Evolutionary conservation across 2,329 filamentous ascomycete genomes (phyloP).

Genomic region (Ophiocordyceps camponoti-leonardi): DNA sequence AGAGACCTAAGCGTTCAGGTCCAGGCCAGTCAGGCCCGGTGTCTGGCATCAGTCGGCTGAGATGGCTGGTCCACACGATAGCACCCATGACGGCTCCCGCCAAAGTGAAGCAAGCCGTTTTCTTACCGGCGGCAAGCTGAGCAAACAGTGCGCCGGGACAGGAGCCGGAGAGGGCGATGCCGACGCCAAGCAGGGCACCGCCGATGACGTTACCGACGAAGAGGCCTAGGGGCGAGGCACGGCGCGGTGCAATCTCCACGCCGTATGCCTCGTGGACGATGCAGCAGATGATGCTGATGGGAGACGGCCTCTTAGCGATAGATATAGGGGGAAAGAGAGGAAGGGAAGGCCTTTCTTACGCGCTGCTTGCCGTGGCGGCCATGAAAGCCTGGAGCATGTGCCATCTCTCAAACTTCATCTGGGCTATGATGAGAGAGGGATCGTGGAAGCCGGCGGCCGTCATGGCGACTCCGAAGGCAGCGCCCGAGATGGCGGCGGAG

Average conservation of each 20-base stretch:
- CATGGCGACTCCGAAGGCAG: slow-evolving; percentile 44
- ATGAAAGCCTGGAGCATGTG: slow-evolving; percentile 51
- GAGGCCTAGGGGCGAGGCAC: slow-evolving; percentile 32
- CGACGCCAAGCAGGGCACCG: slow-evolving; percentile 42
- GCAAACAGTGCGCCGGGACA: slow-evolving; percentile 49
- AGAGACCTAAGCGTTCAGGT: slow-evolving; percentile 22
- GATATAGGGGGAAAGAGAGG: background rate
- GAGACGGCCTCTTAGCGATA: background rate
- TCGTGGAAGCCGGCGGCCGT: slow-evolving; percentile 41
- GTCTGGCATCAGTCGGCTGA: slow-evolving; percentile 18
- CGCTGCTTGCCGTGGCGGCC: slow-evolving; percentile 41
- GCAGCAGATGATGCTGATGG: slow-evolving; percentile 26
- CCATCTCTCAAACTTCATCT: slow-evolving; percentile 43
- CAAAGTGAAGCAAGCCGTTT: slow-evolving; percentile 32
- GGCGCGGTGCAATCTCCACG: slow-evolving; percentile 26
- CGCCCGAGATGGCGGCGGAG: slow-evolving; percentile 25
- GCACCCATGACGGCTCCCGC: slow-evolving; percentile 38
- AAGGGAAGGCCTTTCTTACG: slow-evolving; percentile 23
- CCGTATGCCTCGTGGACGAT: slow-evolving; percentile 24
- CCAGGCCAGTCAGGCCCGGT: slow-evolving; percentile 15
- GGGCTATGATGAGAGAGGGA: slow-evolving; percentile 40
- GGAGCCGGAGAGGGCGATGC: slow-evolving; percentile 47
- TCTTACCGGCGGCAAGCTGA: slow-evolving; percentile 37
- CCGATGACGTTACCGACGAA: slow-evolving; percentile 47
- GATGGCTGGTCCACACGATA: slow-evolving; percentile 28